These are phyloP conservation scores for Litchi chinensis DNA, from an alignment of 345 rosid species.

Conservation along the genomic window DNA sequence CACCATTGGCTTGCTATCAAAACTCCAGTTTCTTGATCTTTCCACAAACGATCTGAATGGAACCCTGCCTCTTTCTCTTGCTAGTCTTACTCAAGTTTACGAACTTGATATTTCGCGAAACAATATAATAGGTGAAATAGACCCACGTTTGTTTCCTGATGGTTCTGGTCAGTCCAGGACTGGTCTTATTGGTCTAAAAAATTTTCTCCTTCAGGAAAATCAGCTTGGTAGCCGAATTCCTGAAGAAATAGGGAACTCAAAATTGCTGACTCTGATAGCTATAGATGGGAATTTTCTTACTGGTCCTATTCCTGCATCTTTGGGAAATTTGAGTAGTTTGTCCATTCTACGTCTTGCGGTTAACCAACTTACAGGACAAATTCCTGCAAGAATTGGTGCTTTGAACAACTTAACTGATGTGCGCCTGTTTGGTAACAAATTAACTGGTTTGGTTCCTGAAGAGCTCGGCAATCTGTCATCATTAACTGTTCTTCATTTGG, in stretches of 20 bases:
- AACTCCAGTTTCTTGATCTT: constrained; percentile 29
- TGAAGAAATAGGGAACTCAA: constrained; percentile 16
- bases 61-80: constrained; percentile 28
- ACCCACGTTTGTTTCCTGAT: constrained; percentile 15
- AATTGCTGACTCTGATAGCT: constrained; percentile 2
- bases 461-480: constrained; percentile 30
- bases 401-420: constrained; percentile 27
- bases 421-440: constrained; percentile 14
- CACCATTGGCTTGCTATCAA: constrained; percentile 27
- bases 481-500: constrained; percentile 23
- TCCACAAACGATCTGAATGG: constrained; percentile 24
- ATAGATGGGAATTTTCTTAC: constrained; percentile 12
- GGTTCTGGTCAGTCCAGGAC: not conserved
- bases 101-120: constrained; percentile 35
- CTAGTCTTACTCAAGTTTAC: constrained; percentile 30
- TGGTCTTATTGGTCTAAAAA: constrained; percentile 3
- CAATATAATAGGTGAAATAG: constrained; percentile 12
- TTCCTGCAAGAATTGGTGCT: constrained; percentile 18
- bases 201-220: constrained; percentile 13
- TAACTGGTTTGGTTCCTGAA: constrained; percentile 32
- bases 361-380: constrained; percentile 27
- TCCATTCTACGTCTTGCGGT: constrained; percentile 1
- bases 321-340: constrained; percentile 28
- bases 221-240: constrained; percentile 19
- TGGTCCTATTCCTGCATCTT: constrained; percentile 17